Percentiles rank a stretch among this genome's conserved stretches.
Evolutionary conservation across 306 rosid genomes (phyloP).

Genomic region (Cucurbita argyrosperma): DNA sequence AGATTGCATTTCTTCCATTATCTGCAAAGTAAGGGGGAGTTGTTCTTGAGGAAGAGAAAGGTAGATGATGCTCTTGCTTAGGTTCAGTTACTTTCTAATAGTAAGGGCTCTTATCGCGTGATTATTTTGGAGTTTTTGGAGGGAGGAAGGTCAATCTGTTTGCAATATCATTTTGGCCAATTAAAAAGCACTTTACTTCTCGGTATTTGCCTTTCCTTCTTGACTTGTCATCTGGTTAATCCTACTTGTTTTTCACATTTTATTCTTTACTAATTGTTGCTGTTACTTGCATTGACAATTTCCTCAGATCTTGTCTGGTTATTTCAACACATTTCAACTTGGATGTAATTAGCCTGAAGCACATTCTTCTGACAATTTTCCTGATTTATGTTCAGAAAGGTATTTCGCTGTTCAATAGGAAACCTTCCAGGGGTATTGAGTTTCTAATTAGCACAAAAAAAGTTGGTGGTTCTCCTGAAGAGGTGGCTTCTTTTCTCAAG

Average conservation of each 20-base stretch:
- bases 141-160: background rate
- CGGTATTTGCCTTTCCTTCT: background rate
- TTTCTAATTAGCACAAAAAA: constrained; percentile 71
- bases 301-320: background rate
- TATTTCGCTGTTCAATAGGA: constrained; percentile 76
- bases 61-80: background rate
- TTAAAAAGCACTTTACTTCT: too few relatives aligned
- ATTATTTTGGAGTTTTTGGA: background rate
- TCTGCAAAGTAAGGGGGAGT: background rate
- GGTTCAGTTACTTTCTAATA: background rate
- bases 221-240: background rate
- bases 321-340: constrained; percentile 4
- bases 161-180: too few relatives aligned
- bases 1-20: background rate
- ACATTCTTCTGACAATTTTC: constrained; percentile 21
- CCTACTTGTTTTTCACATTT: background rate
- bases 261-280: background rate
- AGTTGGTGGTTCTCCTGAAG: constrained; percentile 69
- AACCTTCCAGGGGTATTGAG: constrained; percentile 91
- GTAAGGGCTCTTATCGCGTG: background rate
- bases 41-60: background rate
- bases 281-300: background rate
- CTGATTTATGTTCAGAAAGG: constrained; percentile 83
- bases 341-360: constrained; percentile 6
- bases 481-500: constrained; percentile 79